Percentiles rank a stretch among this genome's conserved stretches.
Evolutionary conservation across 2,329 filamentous ascomycete genomes (phyloP).

Genomic region (Alternaria ethzedia): DNA sequence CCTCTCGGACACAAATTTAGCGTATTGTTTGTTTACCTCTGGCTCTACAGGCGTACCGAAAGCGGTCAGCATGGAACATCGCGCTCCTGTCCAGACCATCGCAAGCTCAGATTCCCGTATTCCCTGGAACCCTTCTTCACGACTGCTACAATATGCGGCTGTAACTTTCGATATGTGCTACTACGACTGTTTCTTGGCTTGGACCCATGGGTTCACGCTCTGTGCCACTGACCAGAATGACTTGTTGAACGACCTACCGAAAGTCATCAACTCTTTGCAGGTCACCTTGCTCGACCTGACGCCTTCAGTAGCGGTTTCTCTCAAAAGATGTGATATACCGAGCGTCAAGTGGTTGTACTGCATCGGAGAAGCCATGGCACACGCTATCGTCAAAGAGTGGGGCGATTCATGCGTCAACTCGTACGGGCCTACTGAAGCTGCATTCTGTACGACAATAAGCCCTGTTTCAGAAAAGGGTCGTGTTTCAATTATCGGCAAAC

Average conservation of each 20-base stretch:
- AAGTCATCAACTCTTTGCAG: conserved; percentile 43
- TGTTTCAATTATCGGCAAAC: conserved; percentile 51
- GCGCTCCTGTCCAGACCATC: conserved; percentile 51
- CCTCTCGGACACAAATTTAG: conserved; percentile 39
- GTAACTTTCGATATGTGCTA: conserved; percentile 56
- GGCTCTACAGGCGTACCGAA: conserved; percentile 54
- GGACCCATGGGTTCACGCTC: conserved; percentile 53
- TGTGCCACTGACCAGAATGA: conserved; percentile 48
- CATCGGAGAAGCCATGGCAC: conserved; percentile 53
- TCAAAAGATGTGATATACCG: conserved; percentile 43
- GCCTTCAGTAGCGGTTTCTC: conserved; percentile 50
- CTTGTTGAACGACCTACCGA: conserved; percentile 49
- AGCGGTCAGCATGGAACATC: conserved; percentile 53
- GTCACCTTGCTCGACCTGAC: conserved; percentile 52
- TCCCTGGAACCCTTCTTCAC: conserved; percentile 48
- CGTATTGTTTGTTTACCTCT: conserved; percentile 54
- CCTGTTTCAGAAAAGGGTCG: conserved; percentile 37
- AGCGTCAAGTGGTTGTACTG: conserved; percentile 53
- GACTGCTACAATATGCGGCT: conserved; percentile 53
- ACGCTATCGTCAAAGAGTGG: conserved; percentile 50
- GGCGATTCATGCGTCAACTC: conserved; percentile 51
- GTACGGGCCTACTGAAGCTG: conserved; percentile 53
- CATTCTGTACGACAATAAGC: conserved; percentile 55
- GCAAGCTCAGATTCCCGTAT: conserved; percentile 46
- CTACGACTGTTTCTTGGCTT: conserved; percentile 56